Base-by-base conservation (phyloP, 2,329 filamentous ascomycete species). In the Talaromyces islandicus region DNA sequence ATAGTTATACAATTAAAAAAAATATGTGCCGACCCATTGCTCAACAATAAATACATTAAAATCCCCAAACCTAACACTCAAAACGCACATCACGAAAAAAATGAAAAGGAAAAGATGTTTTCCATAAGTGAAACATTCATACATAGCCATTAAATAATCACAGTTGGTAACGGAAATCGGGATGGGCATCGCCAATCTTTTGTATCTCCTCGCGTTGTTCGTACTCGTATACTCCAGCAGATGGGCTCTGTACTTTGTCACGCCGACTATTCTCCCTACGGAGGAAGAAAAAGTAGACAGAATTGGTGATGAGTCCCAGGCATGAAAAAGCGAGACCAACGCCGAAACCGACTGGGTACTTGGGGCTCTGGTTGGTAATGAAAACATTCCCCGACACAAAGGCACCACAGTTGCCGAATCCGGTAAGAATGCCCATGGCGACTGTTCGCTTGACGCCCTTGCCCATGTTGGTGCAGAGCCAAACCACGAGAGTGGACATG, bases 321-420 rank as follows among this genome's bases (percentile, higher is more conserved):
- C 43, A 38, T n/a, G 53, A 60, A 61, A 73, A 67, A 2, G 64
- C 71, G 12, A 38, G 68, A 64, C 46, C 50, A 48, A 61, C 60
- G 12, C 60, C 60, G 41, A 61, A 61, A 12, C 59, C 59, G 19
- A 61, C 59, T 9, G 59, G 59, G 30, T 58, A 61, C 51, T 58
- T 66, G 3, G 76, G 77, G 3, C 70, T 66, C 64, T 79, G 68
- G 3, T 58, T 60, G 10, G 67, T 69, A 62, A 79, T 73, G 62
- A 79, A 80, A 6, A 79, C 69, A 60, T 78, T 77, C 27, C 70
- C 69, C 4, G 71, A 72, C 7, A 79, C 68, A 56, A 80, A 75
- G 54, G 76, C 77, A 54, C 74, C 77, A 59, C 75, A 77, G 64
- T 79, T 79, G n/a, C 76, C 77, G 21, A 79, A 74, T 2, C 75